These are phyloP conservation scores for Thymus mandschuricus DNA, from an alignment of 257 asterid genomes.

Conservation along the genomic window DNA sequence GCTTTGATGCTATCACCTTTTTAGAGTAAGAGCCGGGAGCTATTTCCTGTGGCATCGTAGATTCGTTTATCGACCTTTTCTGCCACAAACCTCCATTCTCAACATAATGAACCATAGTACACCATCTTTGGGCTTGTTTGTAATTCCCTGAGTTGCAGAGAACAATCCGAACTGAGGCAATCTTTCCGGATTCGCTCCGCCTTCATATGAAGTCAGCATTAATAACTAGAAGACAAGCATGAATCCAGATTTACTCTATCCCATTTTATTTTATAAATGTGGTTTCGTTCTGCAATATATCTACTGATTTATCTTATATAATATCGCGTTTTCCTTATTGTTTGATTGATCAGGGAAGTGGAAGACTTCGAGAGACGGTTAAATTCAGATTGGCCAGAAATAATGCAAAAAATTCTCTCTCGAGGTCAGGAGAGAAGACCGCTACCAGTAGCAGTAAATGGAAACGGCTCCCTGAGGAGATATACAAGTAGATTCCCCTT, in stretches of 20 bases:
- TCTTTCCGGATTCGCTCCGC: not conserved
- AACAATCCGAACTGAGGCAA: no score
- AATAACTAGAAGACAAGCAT: not conserved
- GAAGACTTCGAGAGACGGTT: slow-evolving; percentile 96
- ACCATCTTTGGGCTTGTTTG: not conserved
- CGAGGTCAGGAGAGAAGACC: slow-evolving; percentile 77
- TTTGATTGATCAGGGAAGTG: slow-evolving; percentile 77
- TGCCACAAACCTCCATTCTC: not conserved
- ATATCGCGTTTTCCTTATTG: not conserved
- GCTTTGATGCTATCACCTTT: not conserved
- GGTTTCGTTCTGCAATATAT: not conserved
- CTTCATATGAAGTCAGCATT: not conserved
- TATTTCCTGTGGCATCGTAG: not conserved
- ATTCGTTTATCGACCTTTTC: not conserved
- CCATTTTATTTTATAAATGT: not conserved
- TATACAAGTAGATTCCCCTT: slow-evolving; percentile 51
- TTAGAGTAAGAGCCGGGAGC: not conserved
- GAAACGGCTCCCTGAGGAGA: slow-evolving; percentile 73
- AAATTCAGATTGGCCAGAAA: slow-evolving; percentile 94
- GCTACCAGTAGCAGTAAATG: slow-evolving; percentile 54
- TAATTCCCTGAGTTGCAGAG: not conserved
- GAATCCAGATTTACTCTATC: not conserved
- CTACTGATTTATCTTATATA: not conserved
- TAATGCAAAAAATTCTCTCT: slow-evolving; percentile 83
- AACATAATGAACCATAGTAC: not conserved